phyloP scores from a whole-genome alignment of 208 protist genomes.

The Jaenimonas drosophilae region DNA sequence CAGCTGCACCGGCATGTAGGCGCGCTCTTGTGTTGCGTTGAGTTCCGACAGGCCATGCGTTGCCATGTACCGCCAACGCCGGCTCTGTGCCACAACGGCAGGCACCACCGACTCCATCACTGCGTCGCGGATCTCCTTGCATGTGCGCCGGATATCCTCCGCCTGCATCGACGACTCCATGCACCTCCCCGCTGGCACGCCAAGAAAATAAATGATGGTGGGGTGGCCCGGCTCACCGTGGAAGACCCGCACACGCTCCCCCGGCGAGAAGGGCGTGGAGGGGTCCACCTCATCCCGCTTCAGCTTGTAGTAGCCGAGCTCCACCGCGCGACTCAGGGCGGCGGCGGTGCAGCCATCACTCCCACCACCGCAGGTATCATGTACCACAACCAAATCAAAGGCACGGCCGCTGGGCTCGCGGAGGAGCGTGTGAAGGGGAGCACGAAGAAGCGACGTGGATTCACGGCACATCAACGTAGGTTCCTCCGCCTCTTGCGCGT shows the following conservation, averaged over 20 bases:
- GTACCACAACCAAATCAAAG: conserved; percentile 15
- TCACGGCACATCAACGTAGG: conserved; percentile 3
- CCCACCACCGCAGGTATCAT: conserved; percentile 5
- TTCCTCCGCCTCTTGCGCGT: neutral
- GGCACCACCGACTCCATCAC: conserved; percentile 10
- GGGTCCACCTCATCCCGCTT: neutral
- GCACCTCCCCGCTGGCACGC: conserved; percentile 1
- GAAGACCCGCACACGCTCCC: conserved; percentile 10
- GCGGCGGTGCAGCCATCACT: neutral
- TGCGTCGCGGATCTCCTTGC: conserved; percentile 1
- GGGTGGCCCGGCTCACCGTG: conserved; percentile 10
- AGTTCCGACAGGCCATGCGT: conserved; percentile 1
- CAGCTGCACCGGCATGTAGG: neutral
- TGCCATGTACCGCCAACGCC: conserved; percentile 4
- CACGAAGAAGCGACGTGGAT: conserved; percentile 1
- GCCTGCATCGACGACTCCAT: conserved; percentile 5
- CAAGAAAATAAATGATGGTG: conserved; percentile 14
- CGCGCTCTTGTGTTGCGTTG: conserved; percentile 2
- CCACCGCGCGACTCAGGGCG: conserved; percentile 1
- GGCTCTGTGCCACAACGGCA: conserved; percentile 5
- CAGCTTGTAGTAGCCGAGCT: conserved; percentile 10
- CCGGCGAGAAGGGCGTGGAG: neutral
- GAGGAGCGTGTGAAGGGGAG: conserved; percentile 8
- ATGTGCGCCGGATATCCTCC: neutral
- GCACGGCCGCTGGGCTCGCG: conserved; percentile 1